Percentiles rank a stretch among this genome's conserved stretches.
phyloP scores from a whole-genome alignment of 352 stramenopile genomes.

The Globisporangium paddicum region DNA sequence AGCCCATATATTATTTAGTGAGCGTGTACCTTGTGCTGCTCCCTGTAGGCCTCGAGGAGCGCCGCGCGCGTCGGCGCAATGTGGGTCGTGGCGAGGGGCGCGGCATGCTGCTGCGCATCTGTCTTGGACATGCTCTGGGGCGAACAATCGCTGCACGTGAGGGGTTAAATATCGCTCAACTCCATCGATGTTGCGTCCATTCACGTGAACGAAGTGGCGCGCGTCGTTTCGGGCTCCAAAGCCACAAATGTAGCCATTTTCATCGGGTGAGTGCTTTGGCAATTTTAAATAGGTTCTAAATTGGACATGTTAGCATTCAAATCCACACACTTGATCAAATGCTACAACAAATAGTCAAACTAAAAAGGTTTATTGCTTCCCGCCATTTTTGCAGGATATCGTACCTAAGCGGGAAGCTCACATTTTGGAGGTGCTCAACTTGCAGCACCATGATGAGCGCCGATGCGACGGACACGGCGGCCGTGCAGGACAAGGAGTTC shows the following conservation, averaged over 20 bases:
- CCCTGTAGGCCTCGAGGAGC: conserved; percentile 41
- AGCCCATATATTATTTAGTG: not conserved
- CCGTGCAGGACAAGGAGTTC: conserved; percentile 41
- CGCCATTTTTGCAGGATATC: not conserved
- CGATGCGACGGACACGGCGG: not conserved
- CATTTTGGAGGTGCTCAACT: not conserved
- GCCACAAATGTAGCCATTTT: not conserved
- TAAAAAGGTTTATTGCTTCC: not conserved
- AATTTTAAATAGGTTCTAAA: no score
- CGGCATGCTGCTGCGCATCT: conserved; percentile 6
- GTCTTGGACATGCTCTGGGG: conserved; percentile 5
- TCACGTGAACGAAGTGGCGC: not conserved
- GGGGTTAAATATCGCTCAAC: no score
- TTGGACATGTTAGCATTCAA: no score
- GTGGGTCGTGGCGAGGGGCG: not conserved
- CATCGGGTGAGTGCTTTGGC: not conserved
- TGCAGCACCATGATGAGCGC: not conserved
- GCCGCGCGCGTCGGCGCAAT: conserved; percentile 21
- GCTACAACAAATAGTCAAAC: not conserved
- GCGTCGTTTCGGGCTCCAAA: not conserved
- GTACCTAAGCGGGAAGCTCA: not conserved
- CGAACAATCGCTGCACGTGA: not conserved
- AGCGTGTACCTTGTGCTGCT: conserved; percentile 30
- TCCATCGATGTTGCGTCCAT: no score
- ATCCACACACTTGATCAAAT: not conserved